Evolutionary conservation across 1,284 basidiomycete genomes (phyloP).

Genomic region (Cutaneotrichosporon daszewskae): DNA sequence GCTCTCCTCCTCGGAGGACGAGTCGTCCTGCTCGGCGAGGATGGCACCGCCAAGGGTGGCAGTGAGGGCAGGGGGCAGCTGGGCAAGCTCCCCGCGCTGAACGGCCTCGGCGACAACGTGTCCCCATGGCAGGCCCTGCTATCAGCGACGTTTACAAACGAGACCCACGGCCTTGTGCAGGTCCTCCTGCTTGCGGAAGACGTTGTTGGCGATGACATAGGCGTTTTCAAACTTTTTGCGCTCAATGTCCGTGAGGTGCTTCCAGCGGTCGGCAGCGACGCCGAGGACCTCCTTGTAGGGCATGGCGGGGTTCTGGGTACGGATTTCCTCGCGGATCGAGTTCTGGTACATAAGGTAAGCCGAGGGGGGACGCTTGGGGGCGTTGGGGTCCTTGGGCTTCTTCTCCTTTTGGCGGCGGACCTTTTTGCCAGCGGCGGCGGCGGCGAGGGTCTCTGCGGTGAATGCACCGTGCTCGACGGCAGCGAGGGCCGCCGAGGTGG

Average conservation of each 20-base stretch:
- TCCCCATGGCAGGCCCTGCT: not conserved
- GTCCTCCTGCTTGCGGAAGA: conserved; percentile 24
- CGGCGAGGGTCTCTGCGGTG: conserved; percentile 20
- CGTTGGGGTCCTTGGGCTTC: conserved; percentile 75
- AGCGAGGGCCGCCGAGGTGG: conserved; percentile 16
- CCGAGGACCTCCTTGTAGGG: conserved; percentile 66
- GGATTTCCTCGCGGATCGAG: conserved; percentile 63
- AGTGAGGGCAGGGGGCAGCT: not conserved
- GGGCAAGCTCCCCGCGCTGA: not conserved
- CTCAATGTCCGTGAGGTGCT: conserved; percentile 57
- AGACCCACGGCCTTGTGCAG: conserved; percentile 23
- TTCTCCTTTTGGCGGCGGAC: conserved; percentile 41
- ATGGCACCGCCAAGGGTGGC: conserved; percentile 4
- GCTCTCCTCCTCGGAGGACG: conserved; percentile 15
- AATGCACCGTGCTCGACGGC: conserved; percentile 15
- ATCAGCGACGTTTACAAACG: not conserved
- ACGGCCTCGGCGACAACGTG: not conserved
- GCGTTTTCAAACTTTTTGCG: conserved; percentile 60
- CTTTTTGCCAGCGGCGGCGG: conserved; percentile 23
- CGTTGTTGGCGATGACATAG: conserved; percentile 22
- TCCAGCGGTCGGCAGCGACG: conserved; percentile 71
- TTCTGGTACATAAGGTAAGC: conserved; percentile 97
- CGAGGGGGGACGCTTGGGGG: conserved; percentile 87
- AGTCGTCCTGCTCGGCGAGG: conserved; percentile 9
- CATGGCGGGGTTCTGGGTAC: conserved; percentile 58